A percentile compares a stretch with the other conserved stretches of the same genome.
Conservation (phyloP, 2,329 filamentous ascomycete genomes). For the Epichloe coenophiala region DNA sequence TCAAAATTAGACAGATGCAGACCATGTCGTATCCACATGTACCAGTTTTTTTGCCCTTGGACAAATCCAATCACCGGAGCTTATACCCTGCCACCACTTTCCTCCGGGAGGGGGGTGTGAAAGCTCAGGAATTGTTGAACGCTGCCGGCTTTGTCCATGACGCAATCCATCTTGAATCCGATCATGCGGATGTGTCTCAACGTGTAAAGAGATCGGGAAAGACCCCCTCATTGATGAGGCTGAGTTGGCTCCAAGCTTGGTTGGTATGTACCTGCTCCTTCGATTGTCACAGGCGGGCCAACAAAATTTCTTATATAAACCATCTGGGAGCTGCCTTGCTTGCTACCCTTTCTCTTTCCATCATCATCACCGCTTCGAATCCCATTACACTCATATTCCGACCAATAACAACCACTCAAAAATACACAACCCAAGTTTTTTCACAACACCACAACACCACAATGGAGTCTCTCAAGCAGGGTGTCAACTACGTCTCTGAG, state of each 20-base stretch:
- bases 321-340: neutral
- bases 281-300: neutral
- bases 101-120: neutral
- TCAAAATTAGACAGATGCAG: neutral
- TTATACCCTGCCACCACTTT: neutral
- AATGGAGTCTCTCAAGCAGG: conserved; percentile 45
- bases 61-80: conserved; percentile 2
- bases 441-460: conserved; percentile 15
- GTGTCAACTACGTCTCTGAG: conserved; percentile 54
- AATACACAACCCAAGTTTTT: neutral
- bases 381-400: neutral
- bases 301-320: neutral
- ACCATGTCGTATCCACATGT: neutral
- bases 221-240: neutral
- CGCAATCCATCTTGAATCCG: neutral
- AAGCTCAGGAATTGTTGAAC: neutral
- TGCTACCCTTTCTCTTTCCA: fast-evolving
- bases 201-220: neutral
- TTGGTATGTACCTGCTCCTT: neutral
- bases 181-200: conserved; percentile 1
- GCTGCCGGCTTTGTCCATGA: neutral
- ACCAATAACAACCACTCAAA: conserved; percentile 4
- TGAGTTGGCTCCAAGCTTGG: neutral
- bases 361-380: neutral
- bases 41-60: neutral